Percentiles rank a stretch among this genome's conserved stretches.
These are phyloP conservation scores for Coleophoma eucalyptorum DNA, from an alignment of 2,329 filamentous ascomycete genomes.

Conservation along the genomic window DNA sequence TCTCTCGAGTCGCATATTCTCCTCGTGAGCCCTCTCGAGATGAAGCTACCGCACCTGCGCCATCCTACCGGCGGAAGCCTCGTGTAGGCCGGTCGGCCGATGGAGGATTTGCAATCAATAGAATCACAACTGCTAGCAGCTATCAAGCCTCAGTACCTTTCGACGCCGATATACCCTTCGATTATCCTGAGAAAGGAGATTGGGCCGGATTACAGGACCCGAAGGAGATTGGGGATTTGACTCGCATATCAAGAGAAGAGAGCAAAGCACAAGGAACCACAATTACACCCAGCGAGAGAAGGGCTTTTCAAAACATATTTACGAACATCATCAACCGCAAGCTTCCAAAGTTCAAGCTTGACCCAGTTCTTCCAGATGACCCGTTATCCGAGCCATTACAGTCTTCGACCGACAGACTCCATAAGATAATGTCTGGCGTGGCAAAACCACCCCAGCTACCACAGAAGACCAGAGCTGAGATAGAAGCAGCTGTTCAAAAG, in stretches of 20 bases:
- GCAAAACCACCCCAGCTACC: too few relatives aligned
- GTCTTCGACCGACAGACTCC: too few relatives aligned
- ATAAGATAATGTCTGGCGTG: too few relatives aligned
- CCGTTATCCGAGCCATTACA: too few relatives aligned
- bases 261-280: constrained; percentile 35
- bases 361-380: constrained; percentile 4
- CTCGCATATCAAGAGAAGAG: constrained; percentile 11
- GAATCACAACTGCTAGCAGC: background rate
- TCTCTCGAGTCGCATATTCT: too few relatives aligned
- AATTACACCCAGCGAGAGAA: constrained; percentile 51
- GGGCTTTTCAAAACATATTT: constrained; percentile 51
- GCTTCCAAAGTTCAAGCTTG: background rate
- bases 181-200: background rate
- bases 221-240: constrained; percentile 15
- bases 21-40: too few relatives aligned
- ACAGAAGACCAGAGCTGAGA: constrained; percentile 5
- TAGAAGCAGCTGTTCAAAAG: constrained; percentile 15
- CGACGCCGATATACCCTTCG: background rate
- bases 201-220: background rate
- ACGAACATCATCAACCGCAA: constrained; percentile 43
- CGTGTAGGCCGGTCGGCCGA: too few relatives aligned
- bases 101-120: background rate
- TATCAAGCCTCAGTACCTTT: background rate
- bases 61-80: too few relatives aligned
- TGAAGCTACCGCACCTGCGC: too few relatives aligned